These are phyloP conservation scores for Udeniomyces megalosporus DNA, from an alignment of 768 basidiomycete species.

Conservation along the genomic window DNA sequence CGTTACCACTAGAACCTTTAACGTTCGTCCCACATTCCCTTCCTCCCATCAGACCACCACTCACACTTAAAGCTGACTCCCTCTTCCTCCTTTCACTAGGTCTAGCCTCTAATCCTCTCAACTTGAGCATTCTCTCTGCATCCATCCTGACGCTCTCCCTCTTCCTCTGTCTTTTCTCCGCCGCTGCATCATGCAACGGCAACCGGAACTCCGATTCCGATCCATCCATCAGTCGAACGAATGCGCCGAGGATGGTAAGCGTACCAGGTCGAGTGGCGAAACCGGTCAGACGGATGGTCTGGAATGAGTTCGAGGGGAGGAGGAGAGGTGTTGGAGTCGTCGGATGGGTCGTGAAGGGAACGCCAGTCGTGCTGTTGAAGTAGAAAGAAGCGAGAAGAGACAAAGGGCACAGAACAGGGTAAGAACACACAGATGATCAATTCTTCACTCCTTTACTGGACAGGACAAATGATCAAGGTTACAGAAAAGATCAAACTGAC, in stretches of 20 bases:
- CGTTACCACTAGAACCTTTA: too few species aligned
- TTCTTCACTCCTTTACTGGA: too few species aligned
- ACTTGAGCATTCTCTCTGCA: slow-evolving; percentile 59
- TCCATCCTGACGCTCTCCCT: slow-evolving; percentile 41
- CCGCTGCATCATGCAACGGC: slow-evolving; percentile 54
- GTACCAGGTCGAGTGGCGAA: slow-evolving; percentile 48
- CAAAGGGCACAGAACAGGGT: background rate
- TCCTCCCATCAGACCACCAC: background rate
- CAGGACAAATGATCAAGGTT: too few species aligned
- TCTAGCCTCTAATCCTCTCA: slow-evolving; percentile 43
- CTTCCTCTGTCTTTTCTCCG: slow-evolving; percentile 39
- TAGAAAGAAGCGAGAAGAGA: slow-evolving; percentile 4
- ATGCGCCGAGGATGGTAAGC: slow-evolving; percentile 60
- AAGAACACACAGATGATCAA: background rate
- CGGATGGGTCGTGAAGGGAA: slow-evolving; percentile 49
- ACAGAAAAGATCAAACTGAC: slow-evolving; percentile 34
- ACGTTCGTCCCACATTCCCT: background rate
- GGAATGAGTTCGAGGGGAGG: slow-evolving; percentile 57
- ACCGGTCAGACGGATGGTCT: slow-evolving; percentile 54
- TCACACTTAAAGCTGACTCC: background rate
- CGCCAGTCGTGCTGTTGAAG: slow-evolving; percentile 72
- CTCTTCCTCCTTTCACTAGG: slow-evolving; percentile 2
- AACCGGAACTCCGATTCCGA: slow-evolving; percentile 53
- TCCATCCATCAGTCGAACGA: slow-evolving; percentile 60
- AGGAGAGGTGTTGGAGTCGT: slow-evolving; percentile 40